Evolutionary conservation across 2,329 filamentous ascomycete species (phyloP).

Genomic region (Stagonosporopsis tanaceti): DNA sequence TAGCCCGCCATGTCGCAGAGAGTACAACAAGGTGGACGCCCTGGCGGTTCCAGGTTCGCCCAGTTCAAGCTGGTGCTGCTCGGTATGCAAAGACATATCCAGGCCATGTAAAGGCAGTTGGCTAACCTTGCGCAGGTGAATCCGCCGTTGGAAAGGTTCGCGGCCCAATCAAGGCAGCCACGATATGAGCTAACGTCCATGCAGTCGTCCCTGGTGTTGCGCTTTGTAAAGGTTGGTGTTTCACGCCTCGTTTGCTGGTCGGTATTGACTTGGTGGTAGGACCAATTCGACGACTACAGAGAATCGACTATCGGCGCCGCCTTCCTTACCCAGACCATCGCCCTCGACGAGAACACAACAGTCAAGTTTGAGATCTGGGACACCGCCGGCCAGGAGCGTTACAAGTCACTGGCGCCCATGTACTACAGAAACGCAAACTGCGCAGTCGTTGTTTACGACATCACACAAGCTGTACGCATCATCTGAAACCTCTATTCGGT

Average conservation of each 20-base stretch:
- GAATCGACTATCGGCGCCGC: constrained; percentile 98
- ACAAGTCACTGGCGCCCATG: constrained; percentile 99
- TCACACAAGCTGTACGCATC: constrained; percentile 89
- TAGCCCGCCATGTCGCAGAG: constrained; percentile 77
- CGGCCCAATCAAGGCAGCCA: constrained; percentile 37
- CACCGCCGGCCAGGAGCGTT: constrained; percentile 96
- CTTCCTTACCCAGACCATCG: constrained; percentile 98
- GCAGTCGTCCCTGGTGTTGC: constrained; percentile 94
- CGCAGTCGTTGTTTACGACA: constrained; percentile 98
- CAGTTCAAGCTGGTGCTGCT: constrained; percentile 99
- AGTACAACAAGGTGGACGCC: constrained; percentile 74
- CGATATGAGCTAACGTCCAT: constrained; percentile 37
- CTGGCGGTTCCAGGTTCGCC: constrained; percentile 79
- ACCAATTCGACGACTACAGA: constrained; percentile 98
- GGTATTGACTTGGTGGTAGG: constrained; percentile 61
- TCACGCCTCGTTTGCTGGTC: not conserved
- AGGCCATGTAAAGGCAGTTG: not conserved
- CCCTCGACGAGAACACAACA: constrained; percentile 95
- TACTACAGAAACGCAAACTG: constrained; percentile 99
- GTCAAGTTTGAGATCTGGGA: constrained; percentile 98
- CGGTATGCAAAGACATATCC: constrained; percentile 65
- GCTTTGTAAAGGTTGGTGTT: constrained; percentile 90
- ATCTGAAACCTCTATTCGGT: constrained; percentile 17
- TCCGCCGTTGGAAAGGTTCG: constrained; percentile 97
- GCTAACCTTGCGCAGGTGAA: constrained; percentile 72